phyloP scores from a whole-genome alignment of 805 yeast species.

The Zygosaccharomyces kombuchaensis region DNA sequence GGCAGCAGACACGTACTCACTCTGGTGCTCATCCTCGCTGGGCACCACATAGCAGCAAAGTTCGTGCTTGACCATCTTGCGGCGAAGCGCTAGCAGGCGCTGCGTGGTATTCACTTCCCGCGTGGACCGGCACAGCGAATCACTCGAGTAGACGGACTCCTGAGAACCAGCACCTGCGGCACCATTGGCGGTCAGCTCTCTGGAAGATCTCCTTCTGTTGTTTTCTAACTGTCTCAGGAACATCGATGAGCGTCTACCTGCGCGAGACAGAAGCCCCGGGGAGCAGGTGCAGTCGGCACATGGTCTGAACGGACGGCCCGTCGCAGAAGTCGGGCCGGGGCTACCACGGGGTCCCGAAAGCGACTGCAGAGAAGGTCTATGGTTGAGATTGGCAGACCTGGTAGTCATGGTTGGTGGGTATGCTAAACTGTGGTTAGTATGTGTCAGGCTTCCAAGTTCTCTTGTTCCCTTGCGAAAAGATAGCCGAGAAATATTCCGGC shows the following conservation, averaged over 20 bases:
- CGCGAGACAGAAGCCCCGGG: slow-evolving; percentile 72
- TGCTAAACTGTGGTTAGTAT: background rate
- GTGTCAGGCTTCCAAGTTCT: background rate
- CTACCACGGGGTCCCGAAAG: slow-evolving; percentile 5
- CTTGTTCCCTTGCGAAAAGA: background rate
- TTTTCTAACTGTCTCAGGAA: slow-evolving; percentile 36
- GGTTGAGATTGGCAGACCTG: slow-evolving; percentile 8
- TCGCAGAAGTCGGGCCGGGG: slow-evolving; percentile 6
- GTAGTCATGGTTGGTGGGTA: background rate
- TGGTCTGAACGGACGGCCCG: slow-evolving; percentile 39
- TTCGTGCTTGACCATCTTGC: slow-evolving; percentile 56
- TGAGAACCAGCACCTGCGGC: slow-evolving; percentile 23
- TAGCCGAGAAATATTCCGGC: too few relatives aligned
- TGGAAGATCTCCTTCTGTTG: slow-evolving; percentile 32
- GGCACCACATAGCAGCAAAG: slow-evolving; percentile 75
- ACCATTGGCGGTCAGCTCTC: slow-evolving; percentile 7
- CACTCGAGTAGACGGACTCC: slow-evolving; percentile 39
- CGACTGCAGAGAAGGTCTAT: slow-evolving; percentile 14
- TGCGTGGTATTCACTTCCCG: slow-evolving; percentile 52
- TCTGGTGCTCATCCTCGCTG: slow-evolving; percentile 90
- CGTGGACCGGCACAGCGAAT: slow-evolving; percentile 35
- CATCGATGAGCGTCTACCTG: slow-evolving; percentile 53
- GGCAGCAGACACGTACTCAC: slow-evolving; percentile 77
- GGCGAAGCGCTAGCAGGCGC: slow-evolving; percentile 58
- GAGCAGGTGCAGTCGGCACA: slow-evolving; percentile 81